These are phyloP conservation scores for Monosporascus sp. DNA, from an alignment of 2,329 filamentous ascomycete species.

Conservation along the genomic window DNA sequence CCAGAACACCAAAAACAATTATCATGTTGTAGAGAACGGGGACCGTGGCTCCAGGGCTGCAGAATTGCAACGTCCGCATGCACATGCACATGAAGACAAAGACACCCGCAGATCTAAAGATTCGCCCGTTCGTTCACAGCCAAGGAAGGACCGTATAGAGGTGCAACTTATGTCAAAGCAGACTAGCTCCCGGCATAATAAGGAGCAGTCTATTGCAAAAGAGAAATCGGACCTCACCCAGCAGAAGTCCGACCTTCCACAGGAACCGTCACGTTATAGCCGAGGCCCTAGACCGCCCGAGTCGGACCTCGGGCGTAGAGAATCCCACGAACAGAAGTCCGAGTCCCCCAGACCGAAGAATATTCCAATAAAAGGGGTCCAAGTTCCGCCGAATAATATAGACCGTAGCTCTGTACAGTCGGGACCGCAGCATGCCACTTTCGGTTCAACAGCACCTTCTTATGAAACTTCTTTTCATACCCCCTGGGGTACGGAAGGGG, in stretches of 20 bases:
- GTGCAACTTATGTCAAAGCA: neutral
- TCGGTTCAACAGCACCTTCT: too few relatives aligned
- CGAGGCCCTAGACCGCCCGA: neutral
- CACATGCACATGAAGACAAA: neutral
- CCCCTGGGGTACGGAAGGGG: neutral
- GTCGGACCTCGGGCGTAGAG: too few relatives aligned
- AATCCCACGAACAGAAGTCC: neutral
- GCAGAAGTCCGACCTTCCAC: neutral
- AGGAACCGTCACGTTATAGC: neutral
- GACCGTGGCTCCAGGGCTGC: too few relatives aligned
- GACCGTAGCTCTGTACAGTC: neutral
- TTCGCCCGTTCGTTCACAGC: neutral
- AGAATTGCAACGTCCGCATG: too few relatives aligned
- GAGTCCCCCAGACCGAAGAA: neutral
- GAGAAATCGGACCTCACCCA: neutral
- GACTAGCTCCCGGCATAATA: neutral
- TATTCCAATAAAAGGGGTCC: neutral
- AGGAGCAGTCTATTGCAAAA: neutral
- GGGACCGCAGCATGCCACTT: too few relatives aligned
- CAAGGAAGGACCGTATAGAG: neutral
- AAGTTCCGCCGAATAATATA: neutral
- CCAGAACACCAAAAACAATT: neutral
- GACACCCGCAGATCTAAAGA: neutral
- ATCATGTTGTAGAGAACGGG: neutral
- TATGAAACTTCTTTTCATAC: too few relatives aligned